phyloP scores from a whole-genome alignment of 257 asterid species.

The Solanum piurae region DNA sequence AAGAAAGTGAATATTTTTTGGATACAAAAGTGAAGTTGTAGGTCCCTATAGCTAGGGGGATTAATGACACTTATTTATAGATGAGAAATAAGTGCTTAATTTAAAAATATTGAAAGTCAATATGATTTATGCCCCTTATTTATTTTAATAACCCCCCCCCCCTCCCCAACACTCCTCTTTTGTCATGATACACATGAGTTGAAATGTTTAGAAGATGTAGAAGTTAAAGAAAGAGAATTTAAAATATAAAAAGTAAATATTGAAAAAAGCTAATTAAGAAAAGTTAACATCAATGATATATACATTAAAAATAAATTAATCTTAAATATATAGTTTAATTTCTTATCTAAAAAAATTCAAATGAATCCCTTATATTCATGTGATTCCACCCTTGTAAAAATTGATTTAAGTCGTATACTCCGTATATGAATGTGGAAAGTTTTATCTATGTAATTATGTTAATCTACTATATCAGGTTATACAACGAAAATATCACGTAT shows the following conservation, averaged over 20 bases:
- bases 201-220: neutral
- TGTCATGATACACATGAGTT: neutral
- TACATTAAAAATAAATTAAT: too few relatives aligned
- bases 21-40: constrained; percentile 14
- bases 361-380: too few relatives aligned
- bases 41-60: constrained; percentile 13
- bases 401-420: neutral
- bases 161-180: neutral
- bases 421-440: too few relatives aligned
- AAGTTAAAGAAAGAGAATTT: too few relatives aligned
- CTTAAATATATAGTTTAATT: neutral
- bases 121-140: constrained; percentile 41
- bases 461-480: too few relatives aligned
- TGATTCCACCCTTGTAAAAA: neutral
- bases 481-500: neutral
- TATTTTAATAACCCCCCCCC: neutral
- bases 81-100: neutral
- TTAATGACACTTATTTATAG: constrained; percentile 30
- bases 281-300: too few relatives aligned
- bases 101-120: constrained; percentile 37
- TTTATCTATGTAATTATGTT: neutral
- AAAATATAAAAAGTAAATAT: too few relatives aligned
- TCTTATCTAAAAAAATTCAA: too few relatives aligned
- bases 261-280: neutral
- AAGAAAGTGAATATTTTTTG: constrained; percentile 7